Evolutionary conservation across 257 asterid genomes (phyloP).

Genomic region (Solanum tarapatanum): DNA sequence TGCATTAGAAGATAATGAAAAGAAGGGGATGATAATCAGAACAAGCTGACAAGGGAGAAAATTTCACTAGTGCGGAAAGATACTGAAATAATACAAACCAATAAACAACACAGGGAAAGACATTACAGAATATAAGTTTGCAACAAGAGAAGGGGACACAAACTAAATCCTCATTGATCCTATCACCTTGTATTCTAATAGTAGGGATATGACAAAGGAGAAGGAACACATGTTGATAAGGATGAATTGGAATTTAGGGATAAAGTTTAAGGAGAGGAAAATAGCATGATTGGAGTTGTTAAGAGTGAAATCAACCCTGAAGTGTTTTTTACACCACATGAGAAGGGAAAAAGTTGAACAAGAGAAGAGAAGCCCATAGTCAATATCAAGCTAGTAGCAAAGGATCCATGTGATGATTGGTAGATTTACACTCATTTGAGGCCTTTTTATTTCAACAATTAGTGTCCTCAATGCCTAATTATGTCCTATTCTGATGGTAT

Average conservation of each 20-base stretch:
- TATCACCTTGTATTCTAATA: neutral
- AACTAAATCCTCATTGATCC: neutral
- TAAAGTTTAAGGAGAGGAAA: neutral
- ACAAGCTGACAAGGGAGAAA: neutral
- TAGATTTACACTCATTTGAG: too few species aligned
- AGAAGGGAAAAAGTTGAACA: neutral
- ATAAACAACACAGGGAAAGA: neutral
- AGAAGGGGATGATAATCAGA: neutral
- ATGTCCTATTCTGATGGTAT: too few species aligned
- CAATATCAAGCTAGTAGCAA: neutral
- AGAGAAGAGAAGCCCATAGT: neutral
- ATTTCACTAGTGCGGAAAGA: neutral
- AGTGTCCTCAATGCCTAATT: too few species aligned
- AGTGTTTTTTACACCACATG: neutral
- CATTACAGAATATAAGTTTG: too few species aligned
- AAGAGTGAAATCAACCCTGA: neutral
- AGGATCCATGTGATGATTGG: neutral
- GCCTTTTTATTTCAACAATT: too few species aligned
- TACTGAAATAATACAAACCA: neutral
- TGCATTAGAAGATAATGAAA: too few species aligned
- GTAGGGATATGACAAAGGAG: neutral
- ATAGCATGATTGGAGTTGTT: neutral
- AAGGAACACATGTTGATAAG: neutral
- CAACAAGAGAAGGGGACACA: neutral
- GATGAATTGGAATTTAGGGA: neutral